Base-by-base conservation (phyloP, 148 eudicot genomes). In the Dysphania ambrosioides region DNA sequence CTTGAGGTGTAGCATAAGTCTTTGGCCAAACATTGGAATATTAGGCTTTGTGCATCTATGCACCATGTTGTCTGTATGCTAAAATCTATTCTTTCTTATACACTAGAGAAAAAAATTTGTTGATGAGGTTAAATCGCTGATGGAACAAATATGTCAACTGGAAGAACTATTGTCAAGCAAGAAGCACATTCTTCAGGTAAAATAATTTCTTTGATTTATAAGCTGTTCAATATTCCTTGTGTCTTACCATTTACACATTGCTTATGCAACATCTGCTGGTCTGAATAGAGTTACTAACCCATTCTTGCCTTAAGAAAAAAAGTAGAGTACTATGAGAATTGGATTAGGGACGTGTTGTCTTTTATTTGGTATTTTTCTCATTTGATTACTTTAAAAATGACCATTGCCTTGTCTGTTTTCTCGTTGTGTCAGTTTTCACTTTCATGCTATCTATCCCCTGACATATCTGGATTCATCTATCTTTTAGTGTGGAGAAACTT, bases 101-200 rank as follows among this genome's bases (percentile, higher is more conserved):
- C n/a, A 40, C 40, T 87, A 92, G 99, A 86, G 93, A 84, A 92
- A 87, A 74, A 92, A 92, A 79, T 92, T 85, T 82, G 84, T 90
- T 63, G 87, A 83, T 56, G 99, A 95, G 83, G 81, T 85, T 29
- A 89, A 84, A 82, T 84, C 86, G 35, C 84, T 95, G 82, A 78
- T 51, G 80, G 90, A 85, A 72, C 94, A 95, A 81, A 90, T 95
- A 72, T 85, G 87, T 73, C 87, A 70, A 85, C 83, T 92, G 58
- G 88, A 89, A 84, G 87, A 92, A 63, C 91, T 95, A 66, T 78
- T 95, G 57, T 88, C 97, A 15, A 92, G 94, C 89, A 92, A 86
- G 86, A 85, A 82, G 61, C 81, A 84, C 62, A 89, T 95, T 72
- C 90, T 90, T 70, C 90, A 90, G 99, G 99, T 95, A 85, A 60